Evolutionary conservation across 306 rosid species (phyloP), one percentile per base, ranked within the genome.

Genomic region (Cajanus cajan): DNA sequence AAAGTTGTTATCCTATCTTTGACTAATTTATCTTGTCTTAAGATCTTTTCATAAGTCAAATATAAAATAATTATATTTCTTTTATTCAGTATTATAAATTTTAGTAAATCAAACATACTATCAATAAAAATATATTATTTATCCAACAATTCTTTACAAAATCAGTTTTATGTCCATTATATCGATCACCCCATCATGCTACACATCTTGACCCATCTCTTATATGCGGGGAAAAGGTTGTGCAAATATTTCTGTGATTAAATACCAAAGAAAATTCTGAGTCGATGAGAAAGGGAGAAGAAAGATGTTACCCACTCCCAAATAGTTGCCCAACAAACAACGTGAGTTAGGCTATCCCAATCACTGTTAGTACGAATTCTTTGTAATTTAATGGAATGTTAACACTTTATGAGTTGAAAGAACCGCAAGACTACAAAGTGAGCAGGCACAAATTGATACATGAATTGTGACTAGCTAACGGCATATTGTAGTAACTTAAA

Each of bases 281-380:
- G 1, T 75, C 3, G 33, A 9, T 43, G 44, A 66, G 68, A 66
- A 65, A 0, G 73, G 52, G 64, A 65, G 64, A 43, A 55, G 47
- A 64, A 71, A 72, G 39, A 64, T 78, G 77, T 25, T 78, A 83
- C 57, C 80, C 77, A 65, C 86, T 83, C 48, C 75, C 76, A 73
- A 15, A 37, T 76, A 73, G 45, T 50, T 76, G 21, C 48, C 65
- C 55, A 71, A 77, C 74, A 40, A 76, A 36, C 36, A 62, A 19
- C 11, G 59, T 44, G 12, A 5, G 86, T 78, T 83, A 72, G 77
- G 43, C n/a, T 15, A 78, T 83, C 79, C 6, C 41, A 78, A 72
- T 83, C 86, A 73, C 55, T 31, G 50, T 65, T 44, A 4, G 28
- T 36, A 57, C 19, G 54, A 54, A 21, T 43, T 54, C 19, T 77